Evolutionary conservation across 768 basidiomycete genomes (phyloP), one percentile per base, ranked within the genome.

Genomic region (Astraeus odoratus): DNA sequence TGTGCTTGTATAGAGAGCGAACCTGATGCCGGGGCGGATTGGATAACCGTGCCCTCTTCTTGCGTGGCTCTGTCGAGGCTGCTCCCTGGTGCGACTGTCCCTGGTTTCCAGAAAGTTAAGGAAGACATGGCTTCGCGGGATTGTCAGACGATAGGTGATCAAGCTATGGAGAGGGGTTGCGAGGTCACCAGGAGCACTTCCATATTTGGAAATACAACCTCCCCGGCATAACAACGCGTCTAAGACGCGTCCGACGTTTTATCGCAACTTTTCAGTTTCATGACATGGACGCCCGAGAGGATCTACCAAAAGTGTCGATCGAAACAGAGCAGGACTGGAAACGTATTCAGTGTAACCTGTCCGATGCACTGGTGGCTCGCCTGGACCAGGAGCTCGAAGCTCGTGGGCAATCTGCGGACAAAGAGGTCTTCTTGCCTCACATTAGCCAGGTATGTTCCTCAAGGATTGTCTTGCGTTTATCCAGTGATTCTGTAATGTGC

Each of bases 31-130:
- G 80, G 76, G 0, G 83, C 77, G 40, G 86, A 86, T 7, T 79
- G 75, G 15, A 91, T 63, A 7, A 92, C 66, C 39, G 72, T 75
- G 25, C 78, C 88, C 61, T 94, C 91, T 18, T 74, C 72, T 56
- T 87, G 85, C 4, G 84, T 74, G 19, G 80, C 78, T 55, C 94
- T 76, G 67, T 98, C 95, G 26, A 95, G 77, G 19, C 78, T 81
- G 56, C 89, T 93, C 3, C 92, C 93, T 36, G 92, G 91, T 1
- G 77, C 88, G 39, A 70, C 60, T 12, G 88, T 84, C 13, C 92
- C 92, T 4, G 92, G 92, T 61, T 90, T 92, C 91, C 91, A 94
- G 59, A 94, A 93, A 35, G 80, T 76, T 44, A 82, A 65, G 16
- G 76, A 71, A 30, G 61, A 60, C 77, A 80, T 78, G 52, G 27